A percentile compares a stretch with the other conserved stretches of the same genome.
Evolutionary conservation across 1,284 basidiomycete genomes (phyloP).

Genomic region (Sutorius eximius): DNA sequence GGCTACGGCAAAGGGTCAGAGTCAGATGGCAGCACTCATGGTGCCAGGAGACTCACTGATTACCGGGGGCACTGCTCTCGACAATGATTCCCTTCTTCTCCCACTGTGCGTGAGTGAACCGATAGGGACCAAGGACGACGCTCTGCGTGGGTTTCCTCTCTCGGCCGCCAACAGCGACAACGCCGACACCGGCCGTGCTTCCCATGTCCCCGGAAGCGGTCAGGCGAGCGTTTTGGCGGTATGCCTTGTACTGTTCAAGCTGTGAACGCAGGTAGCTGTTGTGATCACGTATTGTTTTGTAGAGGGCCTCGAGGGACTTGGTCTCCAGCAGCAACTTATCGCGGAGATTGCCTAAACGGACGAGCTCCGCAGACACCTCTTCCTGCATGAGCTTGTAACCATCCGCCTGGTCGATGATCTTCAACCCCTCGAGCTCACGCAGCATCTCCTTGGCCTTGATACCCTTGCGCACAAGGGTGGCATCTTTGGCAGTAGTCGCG

Average conservation of each 20-base stretch:
- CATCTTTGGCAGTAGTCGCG: slow-evolving; percentile 96
- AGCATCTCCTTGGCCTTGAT: slow-evolving; percentile 99
- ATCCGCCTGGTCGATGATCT: slow-evolving; percentile 88
- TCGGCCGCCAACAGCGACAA: slow-evolving; percentile 94
- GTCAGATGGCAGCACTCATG: slow-evolving; percentile 1
- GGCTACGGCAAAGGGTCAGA: slow-evolving; percentile 47
- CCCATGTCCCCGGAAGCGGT: slow-evolving; percentile 87
- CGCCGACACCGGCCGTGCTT: slow-evolving; percentile 84
- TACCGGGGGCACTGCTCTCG: slow-evolving; percentile 97
- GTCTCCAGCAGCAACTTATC: slow-evolving; percentile 96
- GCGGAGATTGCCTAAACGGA: slow-evolving; percentile 92
- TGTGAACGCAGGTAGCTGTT: slow-evolving; percentile 96
- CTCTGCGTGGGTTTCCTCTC: slow-evolving; percentile 90
- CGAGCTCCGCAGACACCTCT: slow-evolving; percentile 91
- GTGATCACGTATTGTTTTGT: slow-evolving; percentile 99
- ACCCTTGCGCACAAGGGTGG: slow-evolving; percentile 90
- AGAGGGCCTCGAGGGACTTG: slow-evolving; percentile 90
- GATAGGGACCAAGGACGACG: slow-evolving; percentile 90
- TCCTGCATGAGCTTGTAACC: too few species aligned
- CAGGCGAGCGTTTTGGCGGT: slow-evolving; percentile 94
- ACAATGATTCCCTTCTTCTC: slow-evolving; percentile 99
- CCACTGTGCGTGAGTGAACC: slow-evolving; percentile 96
- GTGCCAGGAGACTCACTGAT: slow-evolving; percentile 61
- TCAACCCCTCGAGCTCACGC: slow-evolving; percentile 90
- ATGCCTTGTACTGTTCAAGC: slow-evolving; percentile 99